Evolutionary conservation across 768 basidiomycete species (phyloP), one percentile per base, ranked within the genome.

Genomic region (Xerocomus spinulosus): DNA sequence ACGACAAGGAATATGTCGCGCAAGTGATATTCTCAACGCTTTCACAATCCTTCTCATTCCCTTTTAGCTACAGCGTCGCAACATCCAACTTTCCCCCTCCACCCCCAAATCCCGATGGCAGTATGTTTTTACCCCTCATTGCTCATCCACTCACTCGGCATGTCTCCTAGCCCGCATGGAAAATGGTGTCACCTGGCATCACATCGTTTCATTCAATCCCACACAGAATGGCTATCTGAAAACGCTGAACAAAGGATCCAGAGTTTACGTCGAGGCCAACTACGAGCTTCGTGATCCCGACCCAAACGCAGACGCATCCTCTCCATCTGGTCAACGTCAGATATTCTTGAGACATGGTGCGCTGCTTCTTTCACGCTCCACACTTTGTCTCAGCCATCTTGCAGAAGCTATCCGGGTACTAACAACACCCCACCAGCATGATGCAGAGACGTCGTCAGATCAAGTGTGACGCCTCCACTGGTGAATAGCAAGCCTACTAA

Each of bases 291-390:
- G 83, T 32, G 86, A 91, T 49, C 78, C 88, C 9, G 84, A 85
- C 33, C 66, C 75, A 6, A 73, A 70, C 32, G 79, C 86, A 12
- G 86, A 89, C 43, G 74, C 86, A 3, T 68, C 75, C 42, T 79
- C 85, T 1, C 78, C 83, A 25, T 74, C 81, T 46, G 85, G 82
- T 2, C 88, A 90, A 61, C 82, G 87, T 26, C 88, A 91, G 63
- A 85, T 92, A 46, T 85, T 90, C 68, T 73, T 92, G 33, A 74
- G 79, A 60, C 90, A 92, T 53, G 88, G 91, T 88, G 51, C 33
- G 78, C 52, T 12, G 2, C 28, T 29, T 20, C 5, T 38, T 5
- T 23, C 15, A 18, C 10, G 2, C 24, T 10, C 25, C 25, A 26
- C 43, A 3, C 7, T 48, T 40, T 7, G 3, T 15, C 54, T 60